phyloP scores from a whole-genome alignment of 2,329 filamentous ascomycete species.

The Periconia sp. region DNA sequence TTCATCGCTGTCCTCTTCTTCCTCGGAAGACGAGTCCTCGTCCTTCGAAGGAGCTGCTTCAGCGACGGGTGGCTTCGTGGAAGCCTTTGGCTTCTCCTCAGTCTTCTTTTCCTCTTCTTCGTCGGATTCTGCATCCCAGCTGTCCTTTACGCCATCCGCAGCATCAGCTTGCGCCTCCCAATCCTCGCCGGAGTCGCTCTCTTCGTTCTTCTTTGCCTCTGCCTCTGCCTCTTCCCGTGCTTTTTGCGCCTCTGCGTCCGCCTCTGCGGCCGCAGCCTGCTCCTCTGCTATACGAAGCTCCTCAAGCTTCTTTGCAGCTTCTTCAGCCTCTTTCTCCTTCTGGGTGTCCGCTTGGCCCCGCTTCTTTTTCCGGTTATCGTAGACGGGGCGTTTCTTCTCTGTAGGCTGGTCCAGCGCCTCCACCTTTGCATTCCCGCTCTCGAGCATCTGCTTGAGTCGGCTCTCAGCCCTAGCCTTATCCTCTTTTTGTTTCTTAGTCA shows the following conservation, averaged over 20 bases:
- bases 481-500: slow-evolving; percentile 85
- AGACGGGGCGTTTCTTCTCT: slow-evolving; percentile 80
- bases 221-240: slow-evolving; percentile 59
- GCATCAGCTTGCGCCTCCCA: slow-evolving; percentile 84
- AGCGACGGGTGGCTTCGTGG: slow-evolving; percentile 27
- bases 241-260: slow-evolving; percentile 77
- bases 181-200: slow-evolving; percentile 73
- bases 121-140: slow-evolving; percentile 88
- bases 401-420: slow-evolving; percentile 66
- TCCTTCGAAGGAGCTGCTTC: slow-evolving; percentile 22
- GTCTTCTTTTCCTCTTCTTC: slow-evolving; percentile 64
- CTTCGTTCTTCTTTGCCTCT: slow-evolving; percentile 66
- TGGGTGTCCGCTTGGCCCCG: slow-evolving; percentile 66
- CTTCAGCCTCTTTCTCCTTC: slow-evolving; percentile 55
- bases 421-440: slow-evolving; percentile 71
- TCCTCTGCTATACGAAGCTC: slow-evolving; percentile 60
- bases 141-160: slow-evolving; percentile 84
- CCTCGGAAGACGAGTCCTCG: slow-evolving; percentile 46
- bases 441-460: slow-evolving; percentile 85
- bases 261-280: slow-evolving; percentile 79
- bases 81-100: slow-evolving; percentile 39
- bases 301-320: slow-evolving; percentile 61
- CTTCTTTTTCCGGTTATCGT: slow-evolving; percentile 76
- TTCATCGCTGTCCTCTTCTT: slow-evolving; percentile 58
- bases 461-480: slow-evolving; percentile 79